Base-by-base conservation (phyloP, 345 rosid species). In the Pseudoturritis turrita region DNA sequence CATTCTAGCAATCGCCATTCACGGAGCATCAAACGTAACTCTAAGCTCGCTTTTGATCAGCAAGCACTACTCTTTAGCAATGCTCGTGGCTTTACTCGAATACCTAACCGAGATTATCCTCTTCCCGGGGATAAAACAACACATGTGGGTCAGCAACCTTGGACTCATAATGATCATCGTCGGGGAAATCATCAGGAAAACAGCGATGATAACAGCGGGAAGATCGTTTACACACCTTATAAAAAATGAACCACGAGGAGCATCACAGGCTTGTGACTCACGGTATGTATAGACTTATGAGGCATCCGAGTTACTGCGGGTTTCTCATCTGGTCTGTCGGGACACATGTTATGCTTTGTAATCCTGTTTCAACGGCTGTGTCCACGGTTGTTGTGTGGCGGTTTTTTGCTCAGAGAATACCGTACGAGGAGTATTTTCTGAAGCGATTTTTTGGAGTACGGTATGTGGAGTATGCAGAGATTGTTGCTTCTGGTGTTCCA, bases 301-400 rank as follows among this genome's bases (percentile, higher is more conserved):
- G 92, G 44, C 86, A 87, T 81, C 92, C 96, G 1, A 78, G 92
- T 62, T 89, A 89, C 51, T 80, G 77, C 13, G 87, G 89, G 68
- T 89, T 87, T 78, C 75, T 85, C 62, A 65, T 85, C 57, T 86
- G 89, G 88, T 80, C 89, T 14, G 83, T 83, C 10, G 90, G 88
- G 36, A 84, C 89, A 45, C 92, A 87, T 75, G 77, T 87, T 41
- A 87, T 89, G 89, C 59, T 89, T 29, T 87, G 89, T 59, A 87
- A 89, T 72, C 89, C 89, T 13, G 2, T 86, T 37, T 87, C 88
- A 4, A 72, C 79, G 1, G 60, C 70, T 29, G 81, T 62, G 57
- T 87, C 85, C 62, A 70, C 80, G 6, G 45, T 76, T 53, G 82
- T 83, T 1, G 84, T 80, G 57, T 85, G 96, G 91, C 74, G 74